phyloP scores from a whole-genome alignment of 805 yeast species.

The Groenewaldozyma tartarivorans region DNA sequence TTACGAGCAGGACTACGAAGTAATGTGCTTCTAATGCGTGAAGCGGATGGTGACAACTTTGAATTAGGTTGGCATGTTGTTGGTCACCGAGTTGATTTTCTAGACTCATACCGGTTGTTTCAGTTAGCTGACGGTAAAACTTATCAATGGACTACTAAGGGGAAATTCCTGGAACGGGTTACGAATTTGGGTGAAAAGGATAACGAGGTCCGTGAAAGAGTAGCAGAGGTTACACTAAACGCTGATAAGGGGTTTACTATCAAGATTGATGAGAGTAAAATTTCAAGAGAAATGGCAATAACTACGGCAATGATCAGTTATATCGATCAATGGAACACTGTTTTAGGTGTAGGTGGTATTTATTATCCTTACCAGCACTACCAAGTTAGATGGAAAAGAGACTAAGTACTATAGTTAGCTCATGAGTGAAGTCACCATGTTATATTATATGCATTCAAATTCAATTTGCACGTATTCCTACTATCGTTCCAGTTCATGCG shows the following conservation, averaged over 20 bases:
- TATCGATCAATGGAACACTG: constrained; percentile 62
- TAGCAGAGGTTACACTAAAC: constrained; percentile 49
- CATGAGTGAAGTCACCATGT: too few species aligned
- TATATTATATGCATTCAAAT: too few species aligned
- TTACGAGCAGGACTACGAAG: constrained; percentile 53
- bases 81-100: constrained; percentile 51
- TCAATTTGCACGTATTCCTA: too few species aligned
- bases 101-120: constrained; percentile 51
- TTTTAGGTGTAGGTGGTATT: constrained; percentile 53
- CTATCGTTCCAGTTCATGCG: too few species aligned
- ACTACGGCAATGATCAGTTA: constrained; percentile 50
- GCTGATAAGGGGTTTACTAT: constrained; percentile 48
- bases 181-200: constrained; percentile 54
- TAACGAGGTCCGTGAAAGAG: constrained; percentile 52
- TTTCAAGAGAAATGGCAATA: constrained; percentile 49
- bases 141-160: constrained; percentile 58
- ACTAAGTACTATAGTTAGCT: too few species aligned
- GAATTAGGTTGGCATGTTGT: constrained; percentile 59
- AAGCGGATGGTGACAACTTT: constrained; percentile 39
- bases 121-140: constrained; percentile 49
- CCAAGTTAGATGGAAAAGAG: constrained; percentile 50
- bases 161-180: constrained; percentile 49
- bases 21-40: constrained; percentile 41
- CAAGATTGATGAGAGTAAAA: constrained; percentile 43
- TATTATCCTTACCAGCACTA: constrained; percentile 43